Conservation (phyloP, 176 grass and related monocot genomes). For the Zea mays region DNA sequence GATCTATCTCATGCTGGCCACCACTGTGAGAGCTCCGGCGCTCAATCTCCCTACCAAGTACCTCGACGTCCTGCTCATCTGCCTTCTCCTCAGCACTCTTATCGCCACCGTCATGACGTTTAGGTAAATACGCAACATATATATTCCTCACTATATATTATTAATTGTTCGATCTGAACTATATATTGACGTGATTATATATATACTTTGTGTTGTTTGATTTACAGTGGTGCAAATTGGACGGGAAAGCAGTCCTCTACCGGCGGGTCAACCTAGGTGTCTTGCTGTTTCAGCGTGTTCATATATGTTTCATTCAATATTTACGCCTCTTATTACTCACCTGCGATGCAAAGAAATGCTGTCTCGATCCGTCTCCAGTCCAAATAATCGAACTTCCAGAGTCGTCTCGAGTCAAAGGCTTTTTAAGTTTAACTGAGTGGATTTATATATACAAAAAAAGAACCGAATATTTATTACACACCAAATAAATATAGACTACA, state of each 20-base stretch:
- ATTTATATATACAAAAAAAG: no score
- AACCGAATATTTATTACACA: no score
- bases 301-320: background rate
- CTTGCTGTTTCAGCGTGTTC: background rate
- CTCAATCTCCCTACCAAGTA: background rate
- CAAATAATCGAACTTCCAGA: background rate
- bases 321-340: background rate
- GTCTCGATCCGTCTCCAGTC: background rate
- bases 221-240: background rate
- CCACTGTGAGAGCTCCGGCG: slow-evolving; percentile 2
- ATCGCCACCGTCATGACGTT: background rate
- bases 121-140: background rate
- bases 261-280: background rate
- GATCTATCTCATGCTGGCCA: slow-evolving; percentile 24
- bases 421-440: background rate
- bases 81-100: background rate
- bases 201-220: background rate
- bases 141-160: background rate
- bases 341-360: background rate
- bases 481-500: no score
- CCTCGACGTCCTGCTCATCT: background rate
- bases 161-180: background rate
- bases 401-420: background rate
- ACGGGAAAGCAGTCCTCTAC: background rate
- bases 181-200: background rate